Percentiles rank a stretch among this genome's conserved stretches.
phyloP scores from a whole-genome alignment of 1,284 basidiomycete genomes.

The Vanrija pseudolonga region DNA sequence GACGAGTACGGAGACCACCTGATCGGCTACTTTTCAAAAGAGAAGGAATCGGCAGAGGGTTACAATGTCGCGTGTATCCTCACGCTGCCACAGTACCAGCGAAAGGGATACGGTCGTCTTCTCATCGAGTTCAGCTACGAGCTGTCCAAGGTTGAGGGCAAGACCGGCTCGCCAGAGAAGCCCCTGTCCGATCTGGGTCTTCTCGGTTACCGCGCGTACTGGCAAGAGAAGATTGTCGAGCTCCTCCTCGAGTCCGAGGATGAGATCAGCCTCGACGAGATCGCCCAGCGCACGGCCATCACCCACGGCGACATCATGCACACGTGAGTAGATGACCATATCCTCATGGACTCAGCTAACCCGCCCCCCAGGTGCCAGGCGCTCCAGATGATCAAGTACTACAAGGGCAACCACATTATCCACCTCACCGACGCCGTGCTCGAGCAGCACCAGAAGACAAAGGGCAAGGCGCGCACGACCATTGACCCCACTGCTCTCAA shows the following conservation, averaged over 20 bases:
- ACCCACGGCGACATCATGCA: slow-evolving; percentile 97
- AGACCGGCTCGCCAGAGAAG: slow-evolving; percentile 96
- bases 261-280: slow-evolving; percentile 89
- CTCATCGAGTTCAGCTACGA: slow-evolving; percentile 99
- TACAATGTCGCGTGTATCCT: slow-evolving; percentile 99
- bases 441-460: slow-evolving; percentile 82
- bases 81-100: slow-evolving; percentile 94
- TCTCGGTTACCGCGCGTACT: slow-evolving; percentile 90
- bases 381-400: slow-evolving; percentile 91
- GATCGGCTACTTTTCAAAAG: slow-evolving; percentile 98
- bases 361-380: slow-evolving; percentile 75
- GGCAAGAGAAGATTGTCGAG: slow-evolving; percentile 96
- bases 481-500: slow-evolving; percentile 74
- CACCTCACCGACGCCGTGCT: slow-evolving; percentile 86
- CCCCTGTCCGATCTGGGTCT: slow-evolving; percentile 92
- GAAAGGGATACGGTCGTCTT: slow-evolving; percentile 89
- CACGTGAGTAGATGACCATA: slow-evolving; percentile 61
- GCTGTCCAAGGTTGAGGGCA: slow-evolving; percentile 91
- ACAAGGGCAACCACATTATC: slow-evolving; percentile 92
- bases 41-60: slow-evolving; percentile 95
- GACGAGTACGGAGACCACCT: slow-evolving; percentile 90
- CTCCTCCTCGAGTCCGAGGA: slow-evolving; percentile 69
- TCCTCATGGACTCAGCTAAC: not conserved
- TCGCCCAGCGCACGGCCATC: slow-evolving; percentile 94
- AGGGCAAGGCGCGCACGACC: slow-evolving; percentile 70